Percentiles rank a stretch among this genome's conserved stretches.
Evolutionary conservation across 371 early-diverging fungal genomes (phyloP).

Genomic region (Synchytrium microbalum): DNA sequence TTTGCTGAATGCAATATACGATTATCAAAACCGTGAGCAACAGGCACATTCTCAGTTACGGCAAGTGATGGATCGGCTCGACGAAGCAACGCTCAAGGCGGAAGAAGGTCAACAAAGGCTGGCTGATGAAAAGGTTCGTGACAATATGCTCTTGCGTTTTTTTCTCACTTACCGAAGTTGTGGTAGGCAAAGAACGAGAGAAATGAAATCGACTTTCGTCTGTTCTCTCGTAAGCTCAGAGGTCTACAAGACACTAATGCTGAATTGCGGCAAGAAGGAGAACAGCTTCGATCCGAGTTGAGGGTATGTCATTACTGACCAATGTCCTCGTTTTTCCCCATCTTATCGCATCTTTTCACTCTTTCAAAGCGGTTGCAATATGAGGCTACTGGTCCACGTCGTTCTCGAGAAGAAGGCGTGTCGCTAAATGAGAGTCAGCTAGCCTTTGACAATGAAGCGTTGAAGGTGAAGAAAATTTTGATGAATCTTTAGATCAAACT

Average conservation of each 20-base stretch:
- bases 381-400: neutral
- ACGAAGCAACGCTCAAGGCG: neutral
- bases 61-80: neutral
- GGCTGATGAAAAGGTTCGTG: neutral
- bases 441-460: neutral
- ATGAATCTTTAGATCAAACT: too few relatives aligned
- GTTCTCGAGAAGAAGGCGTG: neutral
- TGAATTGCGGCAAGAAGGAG: neutral
- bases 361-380: neutral
- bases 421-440: neutral
- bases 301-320: neutral
- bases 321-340: too few relatives aligned
- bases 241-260: conserved; percentile 16
- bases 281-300: neutral
- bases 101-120: neutral
- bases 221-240: conserved; percentile 17
- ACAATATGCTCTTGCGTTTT: too few relatives aligned
- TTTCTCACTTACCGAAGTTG: too few relatives aligned
- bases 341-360: too few relatives aligned
- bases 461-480: neutral
- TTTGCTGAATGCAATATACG: neutral
- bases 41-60: neutral
- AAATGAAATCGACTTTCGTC: conserved; percentile 19
- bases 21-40: neutral
- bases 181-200: conserved; percentile 16